Conservation (phyloP, 78 protist species). For the Emiliania huxleyi region DNA sequence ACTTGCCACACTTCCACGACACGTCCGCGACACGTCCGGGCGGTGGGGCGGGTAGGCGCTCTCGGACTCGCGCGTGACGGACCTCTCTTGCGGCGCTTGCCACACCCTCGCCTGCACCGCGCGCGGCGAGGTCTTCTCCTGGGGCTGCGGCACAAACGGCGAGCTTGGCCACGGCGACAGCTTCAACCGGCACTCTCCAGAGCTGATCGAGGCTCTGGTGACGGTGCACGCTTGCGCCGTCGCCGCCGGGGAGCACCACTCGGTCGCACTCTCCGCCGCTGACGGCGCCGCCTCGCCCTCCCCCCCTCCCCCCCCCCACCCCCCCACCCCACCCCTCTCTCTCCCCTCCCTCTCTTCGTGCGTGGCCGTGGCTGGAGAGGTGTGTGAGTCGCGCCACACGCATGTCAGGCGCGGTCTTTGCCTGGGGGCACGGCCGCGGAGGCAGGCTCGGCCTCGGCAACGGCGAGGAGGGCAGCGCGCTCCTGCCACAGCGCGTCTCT, state of each 20-base stretch:
- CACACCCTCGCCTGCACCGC: neutral
- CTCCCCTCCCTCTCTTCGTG: no score
- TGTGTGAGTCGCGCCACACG: no score
- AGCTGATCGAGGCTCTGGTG: neutral
- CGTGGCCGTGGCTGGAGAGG: no score
- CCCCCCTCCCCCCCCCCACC: no score
- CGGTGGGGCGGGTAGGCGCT: neutral
- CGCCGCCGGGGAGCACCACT: neutral
- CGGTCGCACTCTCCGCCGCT: neutral
- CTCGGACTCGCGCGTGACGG: neutral
- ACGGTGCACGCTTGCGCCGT: neutral
- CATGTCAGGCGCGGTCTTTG: no score
- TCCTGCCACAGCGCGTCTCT: no score
- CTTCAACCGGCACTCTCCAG: neutral
- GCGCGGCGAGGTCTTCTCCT: slow-evolving; percentile 28
- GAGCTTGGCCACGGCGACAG: slow-evolving; percentile 47
- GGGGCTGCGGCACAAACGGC: slow-evolving; percentile 46
- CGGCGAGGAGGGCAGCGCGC: neutral
- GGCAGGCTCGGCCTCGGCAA: neutral
- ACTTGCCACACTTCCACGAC: no score
- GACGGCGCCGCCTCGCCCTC: no score
- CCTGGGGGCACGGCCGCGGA: neutral
- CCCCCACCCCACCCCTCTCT: no score
- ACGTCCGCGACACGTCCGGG: neutral
- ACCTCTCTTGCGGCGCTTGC: neutral